phyloP scores from a whole-genome alignment of 306 rosid species.

The Purshia tridentata region DNA sequence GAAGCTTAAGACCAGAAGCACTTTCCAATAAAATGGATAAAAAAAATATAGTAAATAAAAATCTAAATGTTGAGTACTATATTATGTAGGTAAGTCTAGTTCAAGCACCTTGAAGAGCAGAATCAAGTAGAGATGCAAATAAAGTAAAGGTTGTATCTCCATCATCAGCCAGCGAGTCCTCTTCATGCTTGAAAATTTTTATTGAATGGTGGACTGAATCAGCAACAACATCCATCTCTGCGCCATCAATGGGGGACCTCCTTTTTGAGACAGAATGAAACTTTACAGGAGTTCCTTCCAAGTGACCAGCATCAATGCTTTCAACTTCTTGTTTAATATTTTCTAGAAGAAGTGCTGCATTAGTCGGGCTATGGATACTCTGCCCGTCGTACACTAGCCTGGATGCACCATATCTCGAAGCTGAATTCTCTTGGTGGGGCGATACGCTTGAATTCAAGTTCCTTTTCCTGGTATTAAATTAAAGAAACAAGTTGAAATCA shows the following conservation, averaged over 20 bases:
- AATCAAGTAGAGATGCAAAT: slow-evolving; percentile 83
- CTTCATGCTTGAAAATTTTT: slow-evolving; percentile 69
- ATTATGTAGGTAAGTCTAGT: slow-evolving; percentile 20
- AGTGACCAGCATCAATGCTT: slow-evolving; percentile 44
- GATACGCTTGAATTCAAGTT: slow-evolving; percentile 49
- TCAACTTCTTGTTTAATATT: slow-evolving; percentile 78
- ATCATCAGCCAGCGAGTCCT: slow-evolving; percentile 55
- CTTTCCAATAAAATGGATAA: not conserved
- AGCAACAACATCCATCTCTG: slow-evolving; percentile 50
- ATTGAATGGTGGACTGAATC: slow-evolving; percentile 57
- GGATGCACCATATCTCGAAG: slow-evolving; percentile 56
- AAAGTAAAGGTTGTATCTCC: slow-evolving; percentile 61
- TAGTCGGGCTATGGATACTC: slow-evolving; percentile 79
- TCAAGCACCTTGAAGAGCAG: slow-evolving; percentile 73
- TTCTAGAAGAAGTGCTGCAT: slow-evolving; percentile 89
- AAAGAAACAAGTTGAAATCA: slow-evolving; percentile 7
- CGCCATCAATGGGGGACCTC: slow-evolving; percentile 48
- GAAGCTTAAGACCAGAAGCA: not conserved
- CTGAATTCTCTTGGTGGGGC: slow-evolving; percentile 44
- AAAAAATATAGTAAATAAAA: slow-evolving; percentile 9
- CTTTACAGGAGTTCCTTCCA: slow-evolving; percentile 52
- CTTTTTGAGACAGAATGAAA: slow-evolving; percentile 44
- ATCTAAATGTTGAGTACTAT: not conserved
- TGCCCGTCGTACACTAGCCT: slow-evolving; percentile 67
- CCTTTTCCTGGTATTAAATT: slow-evolving; percentile 64